Evolutionary conservation across 176 grass and related monocot genomes (phyloP).

Genomic region (Juncus inflexus): DNA sequence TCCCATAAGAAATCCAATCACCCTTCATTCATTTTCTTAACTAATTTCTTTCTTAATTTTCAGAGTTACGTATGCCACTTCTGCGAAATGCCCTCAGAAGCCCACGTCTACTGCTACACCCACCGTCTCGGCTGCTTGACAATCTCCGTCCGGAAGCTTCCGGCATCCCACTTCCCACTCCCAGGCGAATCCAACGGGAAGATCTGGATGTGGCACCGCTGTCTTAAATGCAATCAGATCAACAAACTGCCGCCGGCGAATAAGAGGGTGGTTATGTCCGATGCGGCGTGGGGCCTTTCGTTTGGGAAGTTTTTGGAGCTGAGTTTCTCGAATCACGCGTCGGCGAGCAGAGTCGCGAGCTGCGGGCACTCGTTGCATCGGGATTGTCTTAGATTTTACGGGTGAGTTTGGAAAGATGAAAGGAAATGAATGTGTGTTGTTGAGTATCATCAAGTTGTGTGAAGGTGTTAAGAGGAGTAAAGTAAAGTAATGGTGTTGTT

Average conservation of each 20-base stretch:
- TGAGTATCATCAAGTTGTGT: background rate
- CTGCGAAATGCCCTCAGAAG: slow-evolving; percentile 86
- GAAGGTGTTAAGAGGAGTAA: background rate
- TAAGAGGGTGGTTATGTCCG: slow-evolving; percentile 98
- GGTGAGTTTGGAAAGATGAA: slow-evolving; percentile 36
- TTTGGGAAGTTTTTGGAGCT: slow-evolving; percentile 99
- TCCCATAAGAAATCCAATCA: no score
- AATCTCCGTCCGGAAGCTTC: slow-evolving; percentile 86
- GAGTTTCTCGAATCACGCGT: slow-evolving; percentile 98
- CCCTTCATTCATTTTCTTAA: no score
- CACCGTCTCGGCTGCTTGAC: slow-evolving; percentile 92
- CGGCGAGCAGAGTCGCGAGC: slow-evolving; percentile 95
- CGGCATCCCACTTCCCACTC: slow-evolving; percentile 30
- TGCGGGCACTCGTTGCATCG: slow-evolving; percentile 99
- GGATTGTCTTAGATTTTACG: slow-evolving; percentile 96
- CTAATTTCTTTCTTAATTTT: slow-evolving; percentile 16
- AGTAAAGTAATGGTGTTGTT: no score
- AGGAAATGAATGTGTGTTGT: background rate
- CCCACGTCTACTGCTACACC: slow-evolving; percentile 93
- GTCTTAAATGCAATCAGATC: slow-evolving; percentile 67
- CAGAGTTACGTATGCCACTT: slow-evolving; percentile 65
- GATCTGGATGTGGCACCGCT: slow-evolving; percentile 99
- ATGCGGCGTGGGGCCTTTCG: slow-evolving; percentile 96
- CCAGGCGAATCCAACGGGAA: slow-evolving; percentile 72
- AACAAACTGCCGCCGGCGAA: slow-evolving; percentile 74